These are phyloP conservation scores for Lipomyces orientalis DNA, from an alignment of 805 yeast genomes.

Conservation along the genomic window DNA sequence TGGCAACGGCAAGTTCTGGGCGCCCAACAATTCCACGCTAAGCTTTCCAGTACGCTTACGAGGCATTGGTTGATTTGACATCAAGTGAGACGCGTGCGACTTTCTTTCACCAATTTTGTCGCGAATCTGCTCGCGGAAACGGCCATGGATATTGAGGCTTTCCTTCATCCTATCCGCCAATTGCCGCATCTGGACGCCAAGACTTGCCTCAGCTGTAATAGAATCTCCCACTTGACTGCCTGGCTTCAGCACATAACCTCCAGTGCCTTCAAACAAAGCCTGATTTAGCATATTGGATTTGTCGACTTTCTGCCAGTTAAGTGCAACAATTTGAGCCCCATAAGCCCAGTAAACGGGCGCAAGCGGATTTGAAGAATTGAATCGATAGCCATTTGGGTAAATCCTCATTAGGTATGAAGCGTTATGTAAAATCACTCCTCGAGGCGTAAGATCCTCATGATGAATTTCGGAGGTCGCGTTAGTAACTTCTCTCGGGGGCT, in stretches of 20 bases:
- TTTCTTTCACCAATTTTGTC: neutral
- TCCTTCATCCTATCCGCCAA: neutral
- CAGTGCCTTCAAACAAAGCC: slow-evolving; percentile 64
- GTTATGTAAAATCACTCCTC: slow-evolving; percentile 74
- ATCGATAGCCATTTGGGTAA: slow-evolving; percentile 80
- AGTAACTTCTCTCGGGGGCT: slow-evolving; percentile 70
- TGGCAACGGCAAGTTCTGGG: slow-evolving; percentile 25
- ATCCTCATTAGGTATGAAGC: slow-evolving; percentile 74
- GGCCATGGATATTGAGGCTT: slow-evolving; percentile 8
- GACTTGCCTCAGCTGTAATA: neutral
- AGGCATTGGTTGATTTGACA: neutral
- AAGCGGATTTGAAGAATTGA: slow-evolving; percentile 77
- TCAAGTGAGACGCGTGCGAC: neutral
- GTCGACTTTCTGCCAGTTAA: slow-evolving; percentile 95
- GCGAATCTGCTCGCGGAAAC: slow-evolving; percentile 12
- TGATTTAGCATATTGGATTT: slow-evolving; percentile 44
- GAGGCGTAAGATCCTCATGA: slow-evolving; percentile 58
- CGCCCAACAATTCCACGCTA: slow-evolving; percentile 9
- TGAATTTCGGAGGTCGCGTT: slow-evolving; percentile 54
- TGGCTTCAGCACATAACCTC: slow-evolving; percentile 23
- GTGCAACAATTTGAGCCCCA: slow-evolving; percentile 93
- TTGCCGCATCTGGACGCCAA: neutral
- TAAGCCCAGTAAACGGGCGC: slow-evolving; percentile 80
- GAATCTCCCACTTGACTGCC: neutral
- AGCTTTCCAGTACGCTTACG: slow-evolving; percentile 18